Evolutionary conservation across 495 filamentous ascomycete species (phyloP).

Genomic region (Trichoderma reesei): DNA sequence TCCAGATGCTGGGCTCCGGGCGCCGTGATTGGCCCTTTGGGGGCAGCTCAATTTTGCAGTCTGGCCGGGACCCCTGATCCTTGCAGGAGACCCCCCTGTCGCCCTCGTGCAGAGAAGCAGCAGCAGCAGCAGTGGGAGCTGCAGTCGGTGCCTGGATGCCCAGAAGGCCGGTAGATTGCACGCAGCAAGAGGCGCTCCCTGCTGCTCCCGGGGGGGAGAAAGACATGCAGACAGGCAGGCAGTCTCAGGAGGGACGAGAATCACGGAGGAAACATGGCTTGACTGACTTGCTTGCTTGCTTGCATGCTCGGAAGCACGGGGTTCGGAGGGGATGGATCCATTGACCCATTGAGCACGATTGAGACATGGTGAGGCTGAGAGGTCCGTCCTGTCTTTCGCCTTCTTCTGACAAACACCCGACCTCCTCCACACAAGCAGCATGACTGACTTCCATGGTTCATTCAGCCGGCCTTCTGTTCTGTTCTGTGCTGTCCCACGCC

Average conservation of each 20-base stretch:
- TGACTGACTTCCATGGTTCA: background rate
- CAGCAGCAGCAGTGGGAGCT: background rate
- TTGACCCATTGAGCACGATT: background rate
- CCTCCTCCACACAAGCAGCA: no score
- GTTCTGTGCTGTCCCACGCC: background rate
- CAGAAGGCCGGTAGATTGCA: background rate
- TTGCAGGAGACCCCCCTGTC: background rate
- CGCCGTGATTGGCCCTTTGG: constrained; percentile 1
- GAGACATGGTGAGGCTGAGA: background rate
- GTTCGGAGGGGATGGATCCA: background rate
- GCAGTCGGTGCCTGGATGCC: background rate
- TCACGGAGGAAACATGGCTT: background rate
- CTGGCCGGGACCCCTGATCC: background rate
- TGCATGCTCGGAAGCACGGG: background rate
- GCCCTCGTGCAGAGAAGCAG: background rate
- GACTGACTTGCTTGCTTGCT: background rate
- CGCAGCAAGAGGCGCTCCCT: background rate
- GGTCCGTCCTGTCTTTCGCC: no score
- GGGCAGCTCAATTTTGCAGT: background rate
- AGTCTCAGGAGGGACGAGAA: background rate
- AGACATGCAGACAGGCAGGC: background rate
- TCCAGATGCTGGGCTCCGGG: background rate
- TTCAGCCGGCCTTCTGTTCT: background rate
- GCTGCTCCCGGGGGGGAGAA: background rate
- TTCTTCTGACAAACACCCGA: no score